These are phyloP conservation scores for Oidium heveae DNA, from an alignment of 2,329 filamentous ascomycete species.

Conservation along the genomic window DNA sequence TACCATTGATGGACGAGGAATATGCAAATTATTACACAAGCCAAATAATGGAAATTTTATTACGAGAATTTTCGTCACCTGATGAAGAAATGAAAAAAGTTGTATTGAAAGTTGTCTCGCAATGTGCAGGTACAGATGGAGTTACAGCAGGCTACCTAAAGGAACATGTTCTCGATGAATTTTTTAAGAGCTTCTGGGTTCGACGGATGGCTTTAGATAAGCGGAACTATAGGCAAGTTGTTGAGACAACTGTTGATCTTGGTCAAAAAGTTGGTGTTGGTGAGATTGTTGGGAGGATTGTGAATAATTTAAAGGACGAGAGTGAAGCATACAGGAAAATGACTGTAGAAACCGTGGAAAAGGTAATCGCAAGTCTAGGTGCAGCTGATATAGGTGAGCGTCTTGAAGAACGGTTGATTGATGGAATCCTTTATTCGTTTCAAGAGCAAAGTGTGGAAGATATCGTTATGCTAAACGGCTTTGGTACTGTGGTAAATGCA, in stretches of 20 bases:
- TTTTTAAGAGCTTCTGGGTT: constrained; percentile 99
- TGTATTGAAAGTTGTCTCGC: constrained; percentile 86
- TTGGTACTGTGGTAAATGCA: constrained; percentile 91
- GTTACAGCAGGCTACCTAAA: constrained; percentile 89
- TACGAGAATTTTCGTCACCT: constrained; percentile 85
- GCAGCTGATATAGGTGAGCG: constrained; percentile 85
- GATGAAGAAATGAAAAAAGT: constrained; percentile 99
- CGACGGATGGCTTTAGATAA: constrained; percentile 91
- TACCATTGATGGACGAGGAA: constrained; percentile 97
- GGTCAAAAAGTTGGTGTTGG: constrained; percentile 94
- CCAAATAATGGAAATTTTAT: constrained; percentile 95
- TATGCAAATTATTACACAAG: constrained; percentile 98
- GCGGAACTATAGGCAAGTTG: constrained; percentile 90
- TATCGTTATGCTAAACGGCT: constrained; percentile 86
- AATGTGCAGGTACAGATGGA: constrained; percentile 82
- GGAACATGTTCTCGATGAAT: constrained; percentile 81
- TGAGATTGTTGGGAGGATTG: constrained; percentile 81
- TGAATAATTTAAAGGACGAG: constrained; percentile 91
- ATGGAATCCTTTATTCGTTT: constrained; percentile 87
- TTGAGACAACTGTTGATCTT: constrained; percentile 91
- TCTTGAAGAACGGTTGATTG: constrained; percentile 77
- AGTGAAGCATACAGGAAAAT: constrained; percentile 97
- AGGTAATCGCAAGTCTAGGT: constrained; percentile 76
- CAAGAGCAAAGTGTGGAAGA: constrained; percentile 97
- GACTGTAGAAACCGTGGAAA: constrained; percentile 95